phyloP scores from a whole-genome alignment of 768 basidiomycete genomes.

The Xerocomellus chrysenteron region DNA sequence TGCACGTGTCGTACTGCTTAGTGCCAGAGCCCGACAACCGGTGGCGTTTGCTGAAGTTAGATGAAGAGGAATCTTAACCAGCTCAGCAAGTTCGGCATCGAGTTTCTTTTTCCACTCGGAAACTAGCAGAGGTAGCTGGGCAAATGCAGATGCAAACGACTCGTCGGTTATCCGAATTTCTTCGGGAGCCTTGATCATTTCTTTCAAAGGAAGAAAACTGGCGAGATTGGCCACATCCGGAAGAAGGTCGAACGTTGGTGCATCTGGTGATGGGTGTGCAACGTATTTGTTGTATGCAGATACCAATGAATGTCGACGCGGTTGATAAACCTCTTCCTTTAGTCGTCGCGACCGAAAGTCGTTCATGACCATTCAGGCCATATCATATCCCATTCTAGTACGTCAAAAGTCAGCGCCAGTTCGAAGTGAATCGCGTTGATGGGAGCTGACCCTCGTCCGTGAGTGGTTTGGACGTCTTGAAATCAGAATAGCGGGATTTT shows the following conservation, averaged over 20 bases:
- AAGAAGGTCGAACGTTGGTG: neutral
- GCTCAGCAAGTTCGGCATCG: conserved; percentile 3
- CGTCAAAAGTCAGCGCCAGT: neutral
- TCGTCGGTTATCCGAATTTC: neutral
- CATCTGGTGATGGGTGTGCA: neutral
- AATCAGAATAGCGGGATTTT: neutral
- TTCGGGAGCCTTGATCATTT: neutral
- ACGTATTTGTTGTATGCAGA: neutral
- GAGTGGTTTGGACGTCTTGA: conserved; percentile 5
- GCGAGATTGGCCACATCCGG: neutral
- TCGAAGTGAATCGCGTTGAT: neutral
- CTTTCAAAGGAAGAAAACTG: neutral
- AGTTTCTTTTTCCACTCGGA: conserved; percentile 6
- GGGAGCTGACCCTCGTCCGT: conserved; percentile 4
- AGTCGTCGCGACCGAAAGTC: neutral
- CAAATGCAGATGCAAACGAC: conserved; percentile 6
- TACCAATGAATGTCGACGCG: neutral
- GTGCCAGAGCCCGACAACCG: neutral
- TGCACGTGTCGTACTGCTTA: neutral
- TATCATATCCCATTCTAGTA: conserved; percentile 6
- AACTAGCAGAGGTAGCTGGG: conserved; percentile 5
- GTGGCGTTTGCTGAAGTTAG: neutral
- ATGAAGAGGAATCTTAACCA: conserved; percentile 1
- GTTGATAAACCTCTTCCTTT: neutral
- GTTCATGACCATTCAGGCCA: conserved; percentile 7